A percentile compares a stretch with the other conserved stretches of the same genome.
phyloP scores from a whole-genome alignment of 1,284 basidiomycete genomes.

The Papiliotrema nemorosa region DNA sequence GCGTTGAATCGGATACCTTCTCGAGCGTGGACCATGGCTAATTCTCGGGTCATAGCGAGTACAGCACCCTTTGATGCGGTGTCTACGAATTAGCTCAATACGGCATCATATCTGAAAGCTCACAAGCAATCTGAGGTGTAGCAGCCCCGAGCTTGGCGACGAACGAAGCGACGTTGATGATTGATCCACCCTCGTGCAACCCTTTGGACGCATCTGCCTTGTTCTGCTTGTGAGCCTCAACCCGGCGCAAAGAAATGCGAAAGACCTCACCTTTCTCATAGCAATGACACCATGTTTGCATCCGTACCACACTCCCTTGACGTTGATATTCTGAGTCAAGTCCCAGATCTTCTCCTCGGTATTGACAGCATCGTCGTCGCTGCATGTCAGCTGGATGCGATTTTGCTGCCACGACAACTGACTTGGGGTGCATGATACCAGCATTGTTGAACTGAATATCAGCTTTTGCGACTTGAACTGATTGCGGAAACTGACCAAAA shows the following conservation, averaged over 20 bases:
- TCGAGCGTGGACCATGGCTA: slow-evolving; percentile 93
- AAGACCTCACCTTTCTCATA: slow-evolving; percentile 62
- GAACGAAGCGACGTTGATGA: slow-evolving; percentile 95
- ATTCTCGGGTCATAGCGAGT: slow-evolving; percentile 93
- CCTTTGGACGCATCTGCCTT: slow-evolving; percentile 74
- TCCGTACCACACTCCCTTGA: slow-evolving; percentile 98
- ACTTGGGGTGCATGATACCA: slow-evolving; percentile 88
- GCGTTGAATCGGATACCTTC: slow-evolving; percentile 95
- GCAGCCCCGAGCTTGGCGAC: slow-evolving; percentile 91
- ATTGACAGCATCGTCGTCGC: slow-evolving; percentile 87
- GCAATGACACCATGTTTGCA: slow-evolving; percentile 94
- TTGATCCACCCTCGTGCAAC: slow-evolving; percentile 78
- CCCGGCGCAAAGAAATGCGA: neutral
- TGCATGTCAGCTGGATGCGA: slow-evolving; percentile 15
- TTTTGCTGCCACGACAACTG: slow-evolving; percentile 7
- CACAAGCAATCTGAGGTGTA: slow-evolving; percentile 92
- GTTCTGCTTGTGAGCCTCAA: slow-evolving; percentile 55
- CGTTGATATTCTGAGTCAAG: slow-evolving; percentile 86
- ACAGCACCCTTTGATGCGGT: slow-evolving; percentile 71
- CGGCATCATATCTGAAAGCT: slow-evolving; percentile 42
- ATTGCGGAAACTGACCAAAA: slow-evolving; percentile 67
- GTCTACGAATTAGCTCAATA: slow-evolving; percentile 24
- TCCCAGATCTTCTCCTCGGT: slow-evolving; percentile 97
- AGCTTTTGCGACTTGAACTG: neutral
- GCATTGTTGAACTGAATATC: slow-evolving; percentile 74